Conservation (phyloP, 495 filamentous ascomycete species). For the Lepraria neglecta region DNA sequence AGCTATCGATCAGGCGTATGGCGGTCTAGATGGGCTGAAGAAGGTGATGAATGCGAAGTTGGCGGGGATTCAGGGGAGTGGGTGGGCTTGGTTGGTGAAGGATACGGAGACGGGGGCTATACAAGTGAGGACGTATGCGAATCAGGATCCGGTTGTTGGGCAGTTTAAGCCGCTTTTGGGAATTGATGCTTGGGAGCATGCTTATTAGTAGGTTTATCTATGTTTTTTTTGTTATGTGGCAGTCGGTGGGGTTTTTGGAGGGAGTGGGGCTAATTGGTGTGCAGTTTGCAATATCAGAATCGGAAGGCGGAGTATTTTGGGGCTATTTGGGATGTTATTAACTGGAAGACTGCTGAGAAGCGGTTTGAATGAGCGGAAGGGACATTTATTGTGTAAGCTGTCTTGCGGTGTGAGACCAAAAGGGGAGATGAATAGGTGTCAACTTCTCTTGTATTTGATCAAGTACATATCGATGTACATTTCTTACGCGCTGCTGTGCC, state of each 20-base stretch:
- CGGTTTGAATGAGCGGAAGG: constrained; percentile 49
- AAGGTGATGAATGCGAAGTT: constrained; percentile 70
- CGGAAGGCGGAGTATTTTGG: constrained; percentile 97
- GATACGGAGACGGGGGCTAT: constrained; percentile 70
- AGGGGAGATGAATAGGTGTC: neutral
- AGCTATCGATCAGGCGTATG: constrained; percentile 73
- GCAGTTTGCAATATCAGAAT: constrained; percentile 91
- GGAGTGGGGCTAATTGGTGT: constrained; percentile 18
- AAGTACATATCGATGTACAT: too few relatives aligned
- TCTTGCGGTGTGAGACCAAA: too few relatives aligned
- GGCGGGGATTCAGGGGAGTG: constrained; percentile 86
- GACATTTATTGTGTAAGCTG: neutral
- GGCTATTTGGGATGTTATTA: constrained; percentile 95
- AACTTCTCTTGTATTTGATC: neutral
- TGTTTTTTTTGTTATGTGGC: too few relatives aligned
- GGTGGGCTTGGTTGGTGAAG: constrained; percentile 92
- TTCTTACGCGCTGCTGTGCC: too few relatives aligned
- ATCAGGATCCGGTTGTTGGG: constrained; percentile 90
- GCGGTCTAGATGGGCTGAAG: constrained; percentile 62
- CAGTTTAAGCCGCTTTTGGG: constrained; percentile 82
- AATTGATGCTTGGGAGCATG: constrained; percentile 97
- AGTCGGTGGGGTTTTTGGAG: too few relatives aligned
- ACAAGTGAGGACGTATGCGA: constrained; percentile 72
- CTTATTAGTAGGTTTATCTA: constrained; percentile 54
- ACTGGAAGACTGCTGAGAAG: constrained; percentile 92